phyloP scores from a whole-genome alignment of 805 yeast genomes.

The Myxozyma monticola region DNA sequence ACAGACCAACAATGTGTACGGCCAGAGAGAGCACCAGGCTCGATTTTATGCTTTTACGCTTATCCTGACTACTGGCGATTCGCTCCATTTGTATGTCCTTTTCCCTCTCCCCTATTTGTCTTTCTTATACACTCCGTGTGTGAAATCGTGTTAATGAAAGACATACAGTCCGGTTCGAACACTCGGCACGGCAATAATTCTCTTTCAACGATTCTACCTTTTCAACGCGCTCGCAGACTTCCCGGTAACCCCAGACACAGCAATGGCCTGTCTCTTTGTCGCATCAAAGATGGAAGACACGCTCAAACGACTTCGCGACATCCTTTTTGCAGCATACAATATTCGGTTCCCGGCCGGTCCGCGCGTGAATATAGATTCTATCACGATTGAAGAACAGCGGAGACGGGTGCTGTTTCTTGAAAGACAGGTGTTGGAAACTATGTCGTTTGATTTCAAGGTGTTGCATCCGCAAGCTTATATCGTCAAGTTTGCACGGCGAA shows the following conservation, averaged over 20 bases:
- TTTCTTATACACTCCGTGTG: neutral
- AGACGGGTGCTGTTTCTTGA: conserved; percentile 60
- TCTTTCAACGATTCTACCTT: conserved; percentile 31
- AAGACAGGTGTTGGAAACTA: conserved; percentile 65
- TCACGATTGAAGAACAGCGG: conserved; percentile 37
- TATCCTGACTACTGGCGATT: conserved; percentile 15
- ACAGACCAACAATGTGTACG: conserved; percentile 5
- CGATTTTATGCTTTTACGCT: conserved; percentile 21
- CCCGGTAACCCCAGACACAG: conserved; percentile 48
- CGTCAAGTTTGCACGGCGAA: conserved; percentile 56
- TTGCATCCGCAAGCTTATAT: conserved; percentile 64
- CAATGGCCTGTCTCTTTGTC: conserved; percentile 63
- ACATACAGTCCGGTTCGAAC: conserved; percentile 32
- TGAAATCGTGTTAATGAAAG: too few relatives aligned
- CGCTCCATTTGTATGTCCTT: conserved; percentile 24
- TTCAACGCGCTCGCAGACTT: conserved; percentile 29
- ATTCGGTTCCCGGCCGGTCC: conserved; percentile 35
- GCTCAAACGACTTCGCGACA: conserved; percentile 66
- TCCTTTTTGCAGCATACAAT: conserved; percentile 53
- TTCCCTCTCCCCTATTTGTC: neutral
- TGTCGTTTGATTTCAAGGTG: conserved; percentile 73
- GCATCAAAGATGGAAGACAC: conserved; percentile 80
- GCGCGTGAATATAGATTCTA: conserved; percentile 24
- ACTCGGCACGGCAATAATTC: conserved; percentile 31
- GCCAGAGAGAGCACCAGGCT: conserved; percentile 19